Conservation (phyloP, 225 moss, liverwort and hornwort genomes). For the Lunularia cruciata region DNA sequence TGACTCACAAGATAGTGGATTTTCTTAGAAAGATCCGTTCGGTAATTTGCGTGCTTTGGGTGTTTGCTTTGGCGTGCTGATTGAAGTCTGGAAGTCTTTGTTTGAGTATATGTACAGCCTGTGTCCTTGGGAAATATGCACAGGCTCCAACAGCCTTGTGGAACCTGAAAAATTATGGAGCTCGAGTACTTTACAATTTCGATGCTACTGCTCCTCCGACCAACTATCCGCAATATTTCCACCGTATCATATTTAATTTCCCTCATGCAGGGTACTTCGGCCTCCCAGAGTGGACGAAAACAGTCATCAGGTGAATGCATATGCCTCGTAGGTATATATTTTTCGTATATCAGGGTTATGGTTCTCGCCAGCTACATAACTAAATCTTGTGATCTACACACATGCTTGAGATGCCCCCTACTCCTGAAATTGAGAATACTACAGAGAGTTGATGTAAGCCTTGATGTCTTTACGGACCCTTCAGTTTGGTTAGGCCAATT, state of each 20-base stretch:
- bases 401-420: too few relatives aligned
- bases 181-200: background rate
- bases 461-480: too few relatives aligned
- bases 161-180: background rate
- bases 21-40: background rate
- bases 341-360: background rate
- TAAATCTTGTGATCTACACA: too few relatives aligned
- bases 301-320: conserved; percentile 8
- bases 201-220: background rate
- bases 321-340: too few relatives aligned
- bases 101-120: conserved; percentile 3
- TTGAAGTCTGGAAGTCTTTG: too few relatives aligned
- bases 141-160: background rate
- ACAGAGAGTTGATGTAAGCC: too few relatives aligned
- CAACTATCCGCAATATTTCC: background rate
- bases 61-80: too few relatives aligned
- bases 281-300: background rate
- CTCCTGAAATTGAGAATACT: too few relatives aligned
- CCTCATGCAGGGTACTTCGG: conserved; percentile 27
- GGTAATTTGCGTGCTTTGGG: too few relatives aligned
- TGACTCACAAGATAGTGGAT: too few relatives aligned
- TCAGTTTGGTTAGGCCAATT: too few relatives aligned
- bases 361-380: too few relatives aligned
- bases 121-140: background rate
- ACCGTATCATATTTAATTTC: conserved; percentile 21